Conservation (phyloP, 1,139 yeast species). For the Debaryomyces udenii region DNA sequence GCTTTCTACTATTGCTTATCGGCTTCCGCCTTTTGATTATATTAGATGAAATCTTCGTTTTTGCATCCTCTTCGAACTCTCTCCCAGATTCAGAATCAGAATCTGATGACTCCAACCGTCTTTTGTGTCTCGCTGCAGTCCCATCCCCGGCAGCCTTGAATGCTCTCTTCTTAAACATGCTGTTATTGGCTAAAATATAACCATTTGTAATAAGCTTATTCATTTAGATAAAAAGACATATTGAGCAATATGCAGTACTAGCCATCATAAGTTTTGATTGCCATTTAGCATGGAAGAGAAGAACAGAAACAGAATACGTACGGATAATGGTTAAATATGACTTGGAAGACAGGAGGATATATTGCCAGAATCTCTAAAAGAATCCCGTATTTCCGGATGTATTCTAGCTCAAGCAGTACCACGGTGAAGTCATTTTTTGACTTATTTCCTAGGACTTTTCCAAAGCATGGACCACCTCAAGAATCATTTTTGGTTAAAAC, state of each 20-base stretch:
- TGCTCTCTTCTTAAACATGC: conserved; percentile 41
- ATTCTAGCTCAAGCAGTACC: conserved; percentile 8
- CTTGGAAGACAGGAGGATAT: neutral
- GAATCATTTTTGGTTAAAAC: conserved; percentile 63
- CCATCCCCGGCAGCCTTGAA: conserved; percentile 21
- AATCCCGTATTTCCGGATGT: conserved; percentile 3
- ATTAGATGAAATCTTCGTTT: conserved; percentile 5
- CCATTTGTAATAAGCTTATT: neutral
- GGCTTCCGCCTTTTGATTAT: conserved; percentile 8
- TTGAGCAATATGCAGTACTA: conserved; percentile 5
- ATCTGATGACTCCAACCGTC: conserved; percentile 18
- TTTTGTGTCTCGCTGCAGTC: conserved; percentile 18
- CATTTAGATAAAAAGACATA: neutral
- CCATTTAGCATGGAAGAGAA: neutral
- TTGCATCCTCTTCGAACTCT: neutral
- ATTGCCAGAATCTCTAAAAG: neutral
- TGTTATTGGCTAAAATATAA: neutral
- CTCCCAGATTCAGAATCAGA: conserved; percentile 7
- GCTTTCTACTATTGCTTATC: conserved; percentile 2
- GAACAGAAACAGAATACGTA: no score
- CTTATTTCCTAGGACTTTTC: conserved; percentile 76
- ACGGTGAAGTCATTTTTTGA: conserved; percentile 44
- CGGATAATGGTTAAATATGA: neutral
- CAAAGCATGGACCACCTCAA: conserved; percentile 66
- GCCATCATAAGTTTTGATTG: neutral